Evolutionary conservation across 2,329 filamentous ascomycete species (phyloP).

Genomic region (Aspergillus brunneoviolaceus): DNA sequence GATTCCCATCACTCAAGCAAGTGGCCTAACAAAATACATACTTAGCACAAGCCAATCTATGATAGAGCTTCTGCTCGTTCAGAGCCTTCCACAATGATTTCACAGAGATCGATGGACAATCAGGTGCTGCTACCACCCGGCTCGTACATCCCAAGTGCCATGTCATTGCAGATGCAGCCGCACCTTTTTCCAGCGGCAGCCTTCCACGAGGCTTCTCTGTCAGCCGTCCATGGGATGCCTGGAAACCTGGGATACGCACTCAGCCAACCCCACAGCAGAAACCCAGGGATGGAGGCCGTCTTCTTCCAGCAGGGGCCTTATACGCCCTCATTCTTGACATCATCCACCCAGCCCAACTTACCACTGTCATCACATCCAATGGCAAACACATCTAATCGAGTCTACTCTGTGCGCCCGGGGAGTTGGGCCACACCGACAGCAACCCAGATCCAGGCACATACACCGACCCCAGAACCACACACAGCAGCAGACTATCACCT

Average conservation of each 20-base stretch:
- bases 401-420: neutral
- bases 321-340: neutral
- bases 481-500: neutral
- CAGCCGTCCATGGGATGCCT: slow-evolving; percentile 1
- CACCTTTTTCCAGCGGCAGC: neutral
- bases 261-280: neutral
- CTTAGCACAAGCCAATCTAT: neutral
- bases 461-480: neutral
- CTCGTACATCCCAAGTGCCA: neutral
- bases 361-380: neutral
- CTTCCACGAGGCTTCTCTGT: slow-evolving; percentile 2
- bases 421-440: neutral
- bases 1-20: neutral
- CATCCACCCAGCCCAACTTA: neutral
- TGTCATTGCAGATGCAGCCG: slow-evolving; percentile 5
- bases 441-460: neutral
- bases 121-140: neutral
- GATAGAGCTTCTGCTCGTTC: neutral
- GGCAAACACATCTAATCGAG: neutral
- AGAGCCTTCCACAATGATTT: slow-evolving; percentile 1
- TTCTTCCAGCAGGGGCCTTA: slow-evolving; percentile 1
- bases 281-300: neutral
- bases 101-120: neutral
- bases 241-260: slow-evolving; percentile 1
- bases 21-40: neutral